Percentiles rank a stretch among this genome's conserved stretches.
phyloP scores from a whole-genome alignment of 768 basidiomycete species.

The Rhodotorula babjevae region DNA sequence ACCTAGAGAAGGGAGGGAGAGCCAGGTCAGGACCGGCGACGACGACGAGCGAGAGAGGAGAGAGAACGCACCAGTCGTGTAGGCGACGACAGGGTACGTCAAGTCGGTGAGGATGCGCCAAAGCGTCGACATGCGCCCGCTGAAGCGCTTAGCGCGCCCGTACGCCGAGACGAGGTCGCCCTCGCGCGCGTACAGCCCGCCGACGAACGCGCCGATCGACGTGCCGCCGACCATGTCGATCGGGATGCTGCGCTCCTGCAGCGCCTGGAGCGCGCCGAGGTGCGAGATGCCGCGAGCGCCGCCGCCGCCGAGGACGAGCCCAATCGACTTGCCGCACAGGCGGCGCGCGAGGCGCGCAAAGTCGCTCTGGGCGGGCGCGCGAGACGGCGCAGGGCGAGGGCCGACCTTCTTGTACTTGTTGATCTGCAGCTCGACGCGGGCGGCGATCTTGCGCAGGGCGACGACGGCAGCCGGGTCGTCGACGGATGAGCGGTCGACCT shows the following conservation, averaged over 20 bases:
- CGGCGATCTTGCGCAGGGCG: slow-evolving; percentile 85
- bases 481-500: slow-evolving; percentile 49
- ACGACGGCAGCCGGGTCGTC: slow-evolving; percentile 55
- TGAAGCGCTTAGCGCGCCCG: slow-evolving; percentile 85
- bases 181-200: slow-evolving; percentile 90
- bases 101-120: slow-evolving; percentile 89
- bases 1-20: slow-evolving; percentile 52
- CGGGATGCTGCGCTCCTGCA: slow-evolving; percentile 87
- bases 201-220: slow-evolving; percentile 86
- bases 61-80: slow-evolving; percentile 64
- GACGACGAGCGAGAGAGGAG: neutral
- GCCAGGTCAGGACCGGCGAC: neutral
- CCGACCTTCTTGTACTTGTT: slow-evolving; percentile 73
- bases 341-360: slow-evolving; percentile 85
- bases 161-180: slow-evolving; percentile 80
- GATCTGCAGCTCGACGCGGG: slow-evolving; percentile 82
- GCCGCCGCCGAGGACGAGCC: slow-evolving; percentile 92
- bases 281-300: slow-evolving; percentile 85
- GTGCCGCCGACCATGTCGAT: slow-evolving; percentile 69
- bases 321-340: slow-evolving; percentile 87
- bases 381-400: slow-evolving; percentile 47
- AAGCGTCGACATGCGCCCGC: slow-evolving; percentile 79
- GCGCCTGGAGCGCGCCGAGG: slow-evolving; percentile 79
- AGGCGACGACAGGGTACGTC: slow-evolving; percentile 84
- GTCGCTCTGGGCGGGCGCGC: slow-evolving; percentile 68